Base-by-base conservation (phyloP, 169 alveolate species). In the Toxoplasma gondii region DNA sequence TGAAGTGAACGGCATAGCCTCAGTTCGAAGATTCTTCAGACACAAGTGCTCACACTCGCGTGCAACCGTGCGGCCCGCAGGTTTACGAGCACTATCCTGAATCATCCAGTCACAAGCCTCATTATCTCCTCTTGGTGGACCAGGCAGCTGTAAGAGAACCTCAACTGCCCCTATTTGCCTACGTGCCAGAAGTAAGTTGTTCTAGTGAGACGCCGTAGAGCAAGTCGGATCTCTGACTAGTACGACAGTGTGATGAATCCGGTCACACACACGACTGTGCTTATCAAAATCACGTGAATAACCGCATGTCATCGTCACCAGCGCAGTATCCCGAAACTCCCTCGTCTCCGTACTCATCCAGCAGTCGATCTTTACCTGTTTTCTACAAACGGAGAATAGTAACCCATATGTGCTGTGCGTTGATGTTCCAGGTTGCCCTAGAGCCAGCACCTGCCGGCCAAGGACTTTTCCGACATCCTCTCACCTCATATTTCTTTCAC, bases 121-220 rank as follows among this genome's bases (percentile, higher is more conserved):
- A 92, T 67, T 92, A 92, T 44, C 92, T 92, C 29, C 92, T 92
- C 19, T 70, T 92, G 74, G 92, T 92, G 87, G 58, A 82, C 58
- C 43, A 36, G 53, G n/a, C 67, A 27, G 67, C 4, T 27, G 53
- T 38, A 31, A 54, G n/a, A 7, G 94, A n/a, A 9, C 87, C 92
- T 10, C 49, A 44, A 5, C 45, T n/a, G 84, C 94, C 94, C 1
- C 83, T 36, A 10, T 92, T 78, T 88, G 88, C 94, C n/a, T 92
- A 92, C 44, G 94, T 92, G 16, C 94, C 94, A 49, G 94, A 92
- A 86, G 94, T 58, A 44, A 84, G 94, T 34, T 17, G 88, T 39
- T 34, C 24, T 54, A 0, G 64, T 27, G 38, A 24, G 5, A 34
- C 70, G 19, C 53, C 0, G n/a, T 80, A 64, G 5, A 27, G 7